Evolutionary conservation across 2,329 filamentous ascomycete species (phyloP).

Genomic region (Cladophialophora immunda): DNA sequence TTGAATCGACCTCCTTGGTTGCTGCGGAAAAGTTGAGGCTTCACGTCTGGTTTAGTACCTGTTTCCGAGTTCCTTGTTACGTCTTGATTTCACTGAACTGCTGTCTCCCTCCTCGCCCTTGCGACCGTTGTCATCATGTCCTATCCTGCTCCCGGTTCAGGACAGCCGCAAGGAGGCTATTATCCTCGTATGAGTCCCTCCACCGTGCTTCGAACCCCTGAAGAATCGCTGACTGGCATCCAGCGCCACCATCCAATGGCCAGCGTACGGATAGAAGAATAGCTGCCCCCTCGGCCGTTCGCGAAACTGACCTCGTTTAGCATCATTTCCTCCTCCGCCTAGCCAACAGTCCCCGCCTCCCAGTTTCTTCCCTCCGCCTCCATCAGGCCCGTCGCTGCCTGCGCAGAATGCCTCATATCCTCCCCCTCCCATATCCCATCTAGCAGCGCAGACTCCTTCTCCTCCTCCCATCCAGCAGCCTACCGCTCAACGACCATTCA

Average conservation of each 20-base stretch:
- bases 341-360: conserved; percentile 32
- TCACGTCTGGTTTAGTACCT: background rate
- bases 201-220: background rate
- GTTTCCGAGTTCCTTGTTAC: background rate
- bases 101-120: conserved; percentile 2
- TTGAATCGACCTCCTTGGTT: background rate
- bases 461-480: conserved; percentile 39
- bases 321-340: conserved; percentile 44
- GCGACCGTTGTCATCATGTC: conserved; percentile 22
- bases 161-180: conserved; percentile 39
- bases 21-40: conserved; percentile 15
- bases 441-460: conserved; percentile 30
- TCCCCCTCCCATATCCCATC: conserved; percentile 34
- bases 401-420: conserved; percentile 33
- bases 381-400: conserved; percentile 40
- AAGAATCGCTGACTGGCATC: conserved; percentile 16
- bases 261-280: conserved; percentile 24
- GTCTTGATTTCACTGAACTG: background rate
- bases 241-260: conserved; percentile 37
- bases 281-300: background rate
- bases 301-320: conserved; percentile 32
- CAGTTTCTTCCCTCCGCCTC: conserved; percentile 41
- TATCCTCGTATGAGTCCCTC: conserved; percentile 41
- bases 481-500: conserved; percentile 37
- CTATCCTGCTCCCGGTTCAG: conserved; percentile 30